Conservation (phyloP, 2,329 filamentous ascomycete species). For the Phaeosphaeria sp. region DNA sequence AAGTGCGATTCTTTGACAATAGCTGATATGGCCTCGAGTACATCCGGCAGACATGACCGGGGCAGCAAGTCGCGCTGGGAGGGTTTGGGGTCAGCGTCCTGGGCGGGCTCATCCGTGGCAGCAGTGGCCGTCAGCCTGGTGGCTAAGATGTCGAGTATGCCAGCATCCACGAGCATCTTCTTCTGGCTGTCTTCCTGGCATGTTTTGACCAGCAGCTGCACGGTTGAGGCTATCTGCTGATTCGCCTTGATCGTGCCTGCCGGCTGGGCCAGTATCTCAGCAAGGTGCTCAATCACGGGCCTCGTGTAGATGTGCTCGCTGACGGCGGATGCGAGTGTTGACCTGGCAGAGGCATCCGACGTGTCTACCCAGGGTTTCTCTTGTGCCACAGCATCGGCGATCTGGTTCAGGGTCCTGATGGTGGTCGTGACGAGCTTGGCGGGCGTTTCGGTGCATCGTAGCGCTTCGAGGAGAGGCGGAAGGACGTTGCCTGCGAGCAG, state of each 20-base stretch:
- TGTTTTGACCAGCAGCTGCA: conserved; percentile 65
- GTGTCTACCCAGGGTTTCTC: conserved; percentile 59
- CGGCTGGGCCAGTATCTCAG: conserved; percentile 68
- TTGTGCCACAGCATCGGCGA: conserved; percentile 70
- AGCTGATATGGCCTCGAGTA: conserved; percentile 78
- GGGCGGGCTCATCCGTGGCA: conserved; percentile 30
- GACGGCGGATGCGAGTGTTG: conserved; percentile 52
- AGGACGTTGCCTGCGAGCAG: conserved; percentile 73
- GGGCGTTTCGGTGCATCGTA: conserved; percentile 71
- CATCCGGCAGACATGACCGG: conserved; percentile 67
- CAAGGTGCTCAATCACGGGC: conserved; percentile 67
- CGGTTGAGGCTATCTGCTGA: conserved; percentile 67
- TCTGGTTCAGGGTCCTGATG: conserved; percentile 74
- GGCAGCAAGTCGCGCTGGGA: conserved; percentile 39
- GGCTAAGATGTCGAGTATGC: conserved; percentile 80
- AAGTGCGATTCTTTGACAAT: conserved; percentile 82
- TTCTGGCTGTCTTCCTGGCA: conserved; percentile 76
- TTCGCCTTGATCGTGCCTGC: conserved; percentile 62
- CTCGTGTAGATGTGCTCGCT: conserved; percentile 65
- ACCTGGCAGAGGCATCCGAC: conserved; percentile 62
- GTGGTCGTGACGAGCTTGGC: conserved; percentile 74
- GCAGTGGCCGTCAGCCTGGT: conserved; percentile 65
- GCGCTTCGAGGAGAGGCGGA: conserved; percentile 71
- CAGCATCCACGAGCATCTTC: conserved; percentile 71
- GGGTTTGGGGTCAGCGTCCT: conserved; percentile 22